phyloP scores from a whole-genome alignment of 192 early-diverging fungal genomes.

The Coemansia asiatica region DNA sequence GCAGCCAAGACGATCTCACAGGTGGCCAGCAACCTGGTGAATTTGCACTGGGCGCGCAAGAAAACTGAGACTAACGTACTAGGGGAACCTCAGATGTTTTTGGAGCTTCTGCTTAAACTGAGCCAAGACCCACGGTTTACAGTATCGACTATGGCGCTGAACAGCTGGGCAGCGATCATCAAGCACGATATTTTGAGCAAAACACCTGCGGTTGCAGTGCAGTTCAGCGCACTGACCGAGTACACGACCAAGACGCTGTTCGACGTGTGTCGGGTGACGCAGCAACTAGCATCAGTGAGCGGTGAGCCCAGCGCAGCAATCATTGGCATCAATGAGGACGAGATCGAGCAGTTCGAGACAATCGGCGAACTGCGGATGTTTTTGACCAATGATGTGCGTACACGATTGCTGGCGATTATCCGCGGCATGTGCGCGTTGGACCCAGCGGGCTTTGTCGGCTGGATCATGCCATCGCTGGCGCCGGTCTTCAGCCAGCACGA shows the following conservation, averaged over 20 bases:
- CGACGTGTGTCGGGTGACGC: conserved; percentile 27
- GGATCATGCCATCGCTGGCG: conserved; percentile 43
- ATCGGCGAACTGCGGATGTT: conserved; percentile 33
- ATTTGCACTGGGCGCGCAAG: conserved; percentile 48
- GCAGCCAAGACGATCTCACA: conserved; percentile 19
- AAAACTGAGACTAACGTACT: conserved; percentile 18
- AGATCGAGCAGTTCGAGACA: conserved; percentile 36
- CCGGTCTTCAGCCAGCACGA: conserved; percentile 13
- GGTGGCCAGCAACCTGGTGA: conserved; percentile 16
- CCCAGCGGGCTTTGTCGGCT: conserved; percentile 42
- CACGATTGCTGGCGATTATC: conserved; percentile 34
- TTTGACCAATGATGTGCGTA: conserved; percentile 32
- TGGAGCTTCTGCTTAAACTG: conserved; percentile 37
- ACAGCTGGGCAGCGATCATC: conserved; percentile 31
- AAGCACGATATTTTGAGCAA: conserved; percentile 21
- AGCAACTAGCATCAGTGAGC: not conserved
- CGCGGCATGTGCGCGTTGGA: conserved; percentile 42
- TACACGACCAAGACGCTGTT: conserved; percentile 30
- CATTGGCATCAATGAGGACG: conserved; percentile 19
- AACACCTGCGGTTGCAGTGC: conserved; percentile 13
- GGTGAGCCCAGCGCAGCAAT: not conserved
- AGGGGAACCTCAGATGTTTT: conserved; percentile 7
- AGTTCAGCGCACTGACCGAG: conserved; percentile 38
- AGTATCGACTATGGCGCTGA: conserved; percentile 28
- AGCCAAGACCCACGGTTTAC: conserved; percentile 28